Conservation (phyloP, 306 rosid species). For the Ziziphus jujuba region DNA sequence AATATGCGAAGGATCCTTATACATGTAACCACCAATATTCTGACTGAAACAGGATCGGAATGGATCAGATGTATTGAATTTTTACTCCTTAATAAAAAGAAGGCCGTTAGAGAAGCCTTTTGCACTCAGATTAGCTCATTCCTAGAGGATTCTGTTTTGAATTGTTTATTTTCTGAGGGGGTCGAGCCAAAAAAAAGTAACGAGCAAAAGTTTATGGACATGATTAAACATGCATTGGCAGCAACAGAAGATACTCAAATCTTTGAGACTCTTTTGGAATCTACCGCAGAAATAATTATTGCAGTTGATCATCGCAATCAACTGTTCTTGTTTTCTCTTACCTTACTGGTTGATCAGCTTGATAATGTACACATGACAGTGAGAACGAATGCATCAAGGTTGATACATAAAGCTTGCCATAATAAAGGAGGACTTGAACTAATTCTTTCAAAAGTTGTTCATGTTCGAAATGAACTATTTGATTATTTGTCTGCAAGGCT, state of each 20-base stretch:
- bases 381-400: slow-evolving; percentile 75
- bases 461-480: slow-evolving; percentile 68
- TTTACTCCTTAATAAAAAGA: slow-evolving; percentile 58
- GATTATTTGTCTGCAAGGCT: slow-evolving; percentile 72
- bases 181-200: slow-evolving; percentile 41
- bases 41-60: slow-evolving; percentile 46
- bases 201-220: slow-evolving; percentile 59
- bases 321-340: slow-evolving; percentile 59
- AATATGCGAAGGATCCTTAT: slow-evolving; percentile 65
- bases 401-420: slow-evolving; percentile 81
- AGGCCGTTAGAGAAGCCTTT: slow-evolving; percentile 77
- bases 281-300: slow-evolving; percentile 70
- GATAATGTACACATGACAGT: slow-evolving; percentile 73
- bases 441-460: slow-evolving; percentile 66
- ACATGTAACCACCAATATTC: slow-evolving; percentile 50
- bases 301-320: slow-evolving; percentile 63
- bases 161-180: slow-evolving; percentile 51
- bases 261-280: slow-evolving; percentile 77
- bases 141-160: slow-evolving; percentile 52
- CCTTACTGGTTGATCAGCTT: slow-evolving; percentile 85
- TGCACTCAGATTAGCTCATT: slow-evolving; percentile 79
- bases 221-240: slow-evolving; percentile 53
- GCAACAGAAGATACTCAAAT: slow-evolving; percentile 54
- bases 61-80: slow-evolving; percentile 66
- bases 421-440: slow-evolving; percentile 65